Evolutionary conservation across 2,329 filamentous ascomycete genomes (phyloP).

Genomic region (Myotisia sp.): DNA sequence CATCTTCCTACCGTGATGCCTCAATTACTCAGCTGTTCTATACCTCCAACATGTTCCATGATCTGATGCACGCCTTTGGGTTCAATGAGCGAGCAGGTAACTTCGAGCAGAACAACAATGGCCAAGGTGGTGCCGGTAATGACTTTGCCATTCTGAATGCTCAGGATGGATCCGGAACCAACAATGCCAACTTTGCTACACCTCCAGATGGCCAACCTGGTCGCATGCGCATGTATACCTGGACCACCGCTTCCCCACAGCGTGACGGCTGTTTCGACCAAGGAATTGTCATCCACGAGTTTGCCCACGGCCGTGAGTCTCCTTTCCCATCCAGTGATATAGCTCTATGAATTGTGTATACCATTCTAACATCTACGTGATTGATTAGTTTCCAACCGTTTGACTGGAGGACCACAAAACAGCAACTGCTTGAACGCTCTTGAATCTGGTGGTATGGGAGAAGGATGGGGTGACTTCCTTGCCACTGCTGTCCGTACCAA

Average conservation of each 20-base stretch:
- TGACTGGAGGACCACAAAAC: slow-evolving; percentile 10
- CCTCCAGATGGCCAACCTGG: slow-evolving; percentile 10
- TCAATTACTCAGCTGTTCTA: slow-evolving; percentile 11
- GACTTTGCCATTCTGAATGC: slow-evolving; percentile 10
- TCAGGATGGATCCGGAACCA: slow-evolving; percentile 10
- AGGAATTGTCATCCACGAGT: slow-evolving; percentile 12
- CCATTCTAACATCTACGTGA: too few species aligned
- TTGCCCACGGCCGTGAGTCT: slow-evolving; percentile 9
- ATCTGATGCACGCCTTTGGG: slow-evolving; percentile 8
- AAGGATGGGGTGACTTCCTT: slow-evolving; percentile 11
- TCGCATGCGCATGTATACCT: slow-evolving; percentile 12
- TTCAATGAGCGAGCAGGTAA: slow-evolving; percentile 10
- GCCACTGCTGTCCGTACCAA: slow-evolving; percentile 10
- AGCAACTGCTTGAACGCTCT: slow-evolving; percentile 9
- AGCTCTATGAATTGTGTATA: too few species aligned
- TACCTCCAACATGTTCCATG: slow-evolving; percentile 10
- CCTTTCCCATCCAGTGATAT: not conserved
- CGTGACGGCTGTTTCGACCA: slow-evolving; percentile 10
- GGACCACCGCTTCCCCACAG: slow-evolving; percentile 9
- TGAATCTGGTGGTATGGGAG: slow-evolving; percentile 12
- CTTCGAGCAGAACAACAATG: slow-evolving; percentile 9
- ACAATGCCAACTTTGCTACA: slow-evolving; percentile 12
- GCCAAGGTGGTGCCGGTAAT: slow-evolving; percentile 8
- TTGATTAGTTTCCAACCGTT: slow-evolving; percentile 11
- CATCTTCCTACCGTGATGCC: slow-evolving; percentile 8